Evolutionary conservation across 139 green algal genomes (phyloP).

Genomic region (Mesotaenium endlicherianum): DNA sequence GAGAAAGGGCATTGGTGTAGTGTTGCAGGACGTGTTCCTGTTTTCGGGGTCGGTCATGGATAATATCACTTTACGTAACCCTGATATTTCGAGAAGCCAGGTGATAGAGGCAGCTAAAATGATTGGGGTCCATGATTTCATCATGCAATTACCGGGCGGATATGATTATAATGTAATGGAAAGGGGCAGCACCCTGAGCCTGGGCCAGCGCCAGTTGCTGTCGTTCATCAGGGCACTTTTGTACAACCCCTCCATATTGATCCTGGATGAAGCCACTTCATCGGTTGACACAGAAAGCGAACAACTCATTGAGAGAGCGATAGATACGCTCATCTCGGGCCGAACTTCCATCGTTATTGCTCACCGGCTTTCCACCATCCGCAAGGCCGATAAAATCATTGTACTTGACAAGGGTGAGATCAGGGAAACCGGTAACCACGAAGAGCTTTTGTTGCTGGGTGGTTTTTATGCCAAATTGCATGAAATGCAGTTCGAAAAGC

Average conservation of each 20-base stretch:
- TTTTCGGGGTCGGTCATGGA: neutral
- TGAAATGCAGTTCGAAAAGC: too few relatives aligned
- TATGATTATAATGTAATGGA: conserved; percentile 69
- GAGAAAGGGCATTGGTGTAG: neutral
- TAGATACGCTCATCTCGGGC: conserved; percentile 68
- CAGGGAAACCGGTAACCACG: conserved; percentile 66
- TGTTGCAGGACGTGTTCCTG: conserved; percentile 71
- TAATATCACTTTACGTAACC: conserved; percentile 24
- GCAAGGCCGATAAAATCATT: conserved; percentile 76
- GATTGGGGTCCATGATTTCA: conserved; percentile 79
- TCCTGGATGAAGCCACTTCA: conserved; percentile 90
- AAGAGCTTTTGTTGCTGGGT: too few relatives aligned
- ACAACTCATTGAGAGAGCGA: too few relatives aligned
- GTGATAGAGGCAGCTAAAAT: conserved; percentile 67
- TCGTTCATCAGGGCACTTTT: conserved; percentile 80
- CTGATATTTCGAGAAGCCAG: too few relatives aligned
- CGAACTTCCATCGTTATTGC: conserved; percentile 86
- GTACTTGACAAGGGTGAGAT: conserved; percentile 60
- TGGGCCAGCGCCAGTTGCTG: too few relatives aligned
- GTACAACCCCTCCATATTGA: conserved; percentile 70
- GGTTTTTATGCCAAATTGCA: too few relatives aligned
- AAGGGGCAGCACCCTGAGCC: conserved; percentile 74
- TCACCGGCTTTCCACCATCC: conserved; percentile 83
- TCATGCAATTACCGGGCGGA: conserved; percentile 55
- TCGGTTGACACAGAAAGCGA: too few relatives aligned